A percentile compares a stretch with the other conserved stretches of the same genome.
Conservation (phyloP, 2,329 filamentous ascomycete genomes). For the Phialemoniopsis sp. region DNA sequence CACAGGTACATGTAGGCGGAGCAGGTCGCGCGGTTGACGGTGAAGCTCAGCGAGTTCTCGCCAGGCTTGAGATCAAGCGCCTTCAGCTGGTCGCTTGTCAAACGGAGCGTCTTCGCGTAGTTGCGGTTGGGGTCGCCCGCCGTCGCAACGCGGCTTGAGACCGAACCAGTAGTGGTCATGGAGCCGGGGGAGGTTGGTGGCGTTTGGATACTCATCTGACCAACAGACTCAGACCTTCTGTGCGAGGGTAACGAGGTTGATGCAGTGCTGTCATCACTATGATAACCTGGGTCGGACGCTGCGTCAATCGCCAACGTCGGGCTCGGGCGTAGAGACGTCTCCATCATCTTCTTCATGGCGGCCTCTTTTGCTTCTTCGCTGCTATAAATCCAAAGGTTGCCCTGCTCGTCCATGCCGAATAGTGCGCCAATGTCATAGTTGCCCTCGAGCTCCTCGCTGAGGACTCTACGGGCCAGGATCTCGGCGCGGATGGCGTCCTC, state of each 20-base stretch:
- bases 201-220: constrained; percentile 51
- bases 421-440: constrained; percentile 95
- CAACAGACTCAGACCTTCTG: constrained; percentile 61
- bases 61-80: constrained; percentile 76
- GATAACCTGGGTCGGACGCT: constrained; percentile 88
- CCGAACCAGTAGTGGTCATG: constrained; percentile 33
- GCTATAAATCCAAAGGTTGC: constrained; percentile 99
- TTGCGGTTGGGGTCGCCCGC: constrained; percentile 72
- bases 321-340: constrained; percentile 40
- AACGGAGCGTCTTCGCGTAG: constrained; percentile 91
- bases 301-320: constrained; percentile 67
- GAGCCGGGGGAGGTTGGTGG: constrained; percentile 69
- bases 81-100: constrained; percentile 95
- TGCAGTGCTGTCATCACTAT: constrained; percentile 74
- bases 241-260: constrained; percentile 44
- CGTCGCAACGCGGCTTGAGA: not conserved
- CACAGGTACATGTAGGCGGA: constrained; percentile 91
- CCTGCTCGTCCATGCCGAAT: constrained; percentile 91
- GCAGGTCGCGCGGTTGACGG: constrained; percentile 91
- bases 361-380: constrained; percentile 94
- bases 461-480: constrained; percentile 85
- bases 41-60: constrained; percentile 93
- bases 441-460: constrained; percentile 88
- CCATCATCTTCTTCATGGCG: constrained; percentile 64
- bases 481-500: constrained; percentile 90